Evolutionary conservation across 2,329 filamentous ascomycete genomes (phyloP), one percentile per base, ranked within the genome.

Genomic region (Talaromyces amestolkiae): DNA sequence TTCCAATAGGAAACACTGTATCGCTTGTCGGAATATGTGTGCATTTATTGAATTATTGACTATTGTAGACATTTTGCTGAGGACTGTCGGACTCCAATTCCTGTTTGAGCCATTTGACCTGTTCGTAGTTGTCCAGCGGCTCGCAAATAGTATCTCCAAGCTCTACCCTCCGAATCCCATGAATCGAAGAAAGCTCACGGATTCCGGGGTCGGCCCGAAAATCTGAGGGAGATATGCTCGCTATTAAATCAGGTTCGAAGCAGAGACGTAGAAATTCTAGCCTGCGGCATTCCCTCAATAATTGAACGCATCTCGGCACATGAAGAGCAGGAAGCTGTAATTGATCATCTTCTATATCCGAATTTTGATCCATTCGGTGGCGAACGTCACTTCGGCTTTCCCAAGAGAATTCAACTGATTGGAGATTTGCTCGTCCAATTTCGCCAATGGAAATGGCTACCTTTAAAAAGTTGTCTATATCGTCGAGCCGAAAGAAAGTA

Each of bases 341-440:
- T 15, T 24, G 10, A 7, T 58, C 9, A 15, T 41, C 17, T 7
- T 58, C 54, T 1, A 37, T 15, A 13, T 24, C 53, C 33, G 9
- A 13, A 17, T 56, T 19, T 56, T 56, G n/a, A 37, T 37, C 53
- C 15, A 37, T 37, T 22, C n/a, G 24, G 9, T 33, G n/a, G 4
- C 11, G 33, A 19, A 37, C 7, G 31, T 58, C 54, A 39, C 54
- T 39, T n/a, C 33, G 33, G 33, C 54, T 58, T 15, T 58, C 33
- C 54, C 54, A 58, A 39, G 33, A 39, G 54, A 58, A 58, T n/a
- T 58, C 33, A n/a, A 58, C 54, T 13, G 54, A 27, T 17, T 58
- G 17, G 4, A 58, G 19, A 11, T 58, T 58, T 39, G 54, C 54
- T 24, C 54, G 54, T 2, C 54, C 54, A 22, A 58, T 58, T 3